Evolutionary conservation across 192 early-diverging fungal genomes (phyloP).

Genomic region (Coemansia sp.): DNA sequence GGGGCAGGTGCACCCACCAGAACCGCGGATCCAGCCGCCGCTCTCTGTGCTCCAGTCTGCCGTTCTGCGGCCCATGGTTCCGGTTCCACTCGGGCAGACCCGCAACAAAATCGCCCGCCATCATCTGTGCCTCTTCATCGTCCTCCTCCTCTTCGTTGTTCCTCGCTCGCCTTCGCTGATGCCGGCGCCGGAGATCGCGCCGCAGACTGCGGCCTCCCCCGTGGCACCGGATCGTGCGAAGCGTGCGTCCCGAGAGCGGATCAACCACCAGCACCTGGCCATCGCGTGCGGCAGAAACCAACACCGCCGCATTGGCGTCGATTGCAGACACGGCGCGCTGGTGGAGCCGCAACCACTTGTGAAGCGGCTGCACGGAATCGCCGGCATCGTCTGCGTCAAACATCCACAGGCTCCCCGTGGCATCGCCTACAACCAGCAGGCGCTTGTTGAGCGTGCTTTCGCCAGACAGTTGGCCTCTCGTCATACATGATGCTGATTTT

Average conservation of each 20-base stretch:
- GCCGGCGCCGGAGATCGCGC: not conserved
- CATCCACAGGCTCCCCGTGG: slow-evolving; percentile 28
- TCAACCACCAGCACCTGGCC: slow-evolving; percentile 31
- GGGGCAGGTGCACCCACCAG: slow-evolving; percentile 32
- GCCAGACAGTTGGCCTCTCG: not conserved
- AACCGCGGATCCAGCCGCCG: slow-evolving; percentile 25
- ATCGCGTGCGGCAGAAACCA: slow-evolving; percentile 36
- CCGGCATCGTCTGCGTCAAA: slow-evolving; percentile 21
- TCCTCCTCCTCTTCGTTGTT: not conserved
- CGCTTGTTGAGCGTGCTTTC: slow-evolving; percentile 7
- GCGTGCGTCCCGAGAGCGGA: slow-evolving; percentile 13
- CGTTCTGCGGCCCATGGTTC: not conserved
- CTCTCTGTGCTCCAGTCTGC: too few relatives aligned
- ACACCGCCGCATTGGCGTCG: slow-evolving; percentile 16
- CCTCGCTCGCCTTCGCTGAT: not conserved
- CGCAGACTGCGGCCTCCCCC: slow-evolving; percentile 18
- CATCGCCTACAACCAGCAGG: slow-evolving; percentile 37
- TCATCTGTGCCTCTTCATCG: not conserved
- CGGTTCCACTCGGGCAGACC: not conserved
- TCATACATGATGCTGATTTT: not conserved
- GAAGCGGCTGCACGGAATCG: slow-evolving; percentile 2
- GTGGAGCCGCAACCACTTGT: slow-evolving; percentile 28
- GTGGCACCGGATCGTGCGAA: slow-evolving; percentile 22
- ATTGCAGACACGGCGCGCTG: slow-evolving; percentile 29
- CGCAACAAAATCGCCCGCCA: not conserved